Conservation (phyloP, 2,329 filamentous ascomycete genomes). For the Colletotrichum sp. region DNA sequence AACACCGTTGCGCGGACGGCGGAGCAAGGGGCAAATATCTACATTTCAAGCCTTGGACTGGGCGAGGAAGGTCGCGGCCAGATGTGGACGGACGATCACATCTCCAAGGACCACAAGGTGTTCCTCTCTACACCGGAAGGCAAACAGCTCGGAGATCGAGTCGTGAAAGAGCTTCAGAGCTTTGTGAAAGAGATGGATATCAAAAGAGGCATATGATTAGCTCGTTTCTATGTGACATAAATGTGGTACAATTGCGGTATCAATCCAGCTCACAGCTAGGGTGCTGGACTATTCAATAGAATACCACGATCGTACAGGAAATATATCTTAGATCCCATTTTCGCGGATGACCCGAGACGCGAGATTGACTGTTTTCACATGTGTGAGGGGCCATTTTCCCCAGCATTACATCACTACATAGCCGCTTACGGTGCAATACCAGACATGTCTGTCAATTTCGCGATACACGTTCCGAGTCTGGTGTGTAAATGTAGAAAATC, state of each 20-base stretch:
- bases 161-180: neutral
- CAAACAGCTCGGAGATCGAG: neutral
- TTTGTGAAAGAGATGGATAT: neutral
- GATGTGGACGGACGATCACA: neutral
- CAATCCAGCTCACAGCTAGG: neutral
- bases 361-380: neutral
- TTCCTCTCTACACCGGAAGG: neutral
- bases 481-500: neutral
- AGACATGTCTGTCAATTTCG: rapidly evolving
- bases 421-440: neutral
- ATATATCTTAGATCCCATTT: neutral
- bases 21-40: neutral
- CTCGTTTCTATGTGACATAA: neutral
- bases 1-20: neutral
- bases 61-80: neutral
- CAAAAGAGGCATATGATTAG: neutral
- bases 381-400: neutral
- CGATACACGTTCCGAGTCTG: neutral
- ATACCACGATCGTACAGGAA: neutral
- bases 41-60: neutral
- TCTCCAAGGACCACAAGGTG: neutral
- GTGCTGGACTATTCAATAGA: neutral
- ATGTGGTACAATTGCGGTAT: neutral
- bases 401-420: neutral
- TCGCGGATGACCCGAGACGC: neutral